Evolutionary conservation across 371 early-diverging fungal genomes (phyloP), one percentile per base, ranked within the genome.

Genomic region (Mucor lusitanicus): DNA sequence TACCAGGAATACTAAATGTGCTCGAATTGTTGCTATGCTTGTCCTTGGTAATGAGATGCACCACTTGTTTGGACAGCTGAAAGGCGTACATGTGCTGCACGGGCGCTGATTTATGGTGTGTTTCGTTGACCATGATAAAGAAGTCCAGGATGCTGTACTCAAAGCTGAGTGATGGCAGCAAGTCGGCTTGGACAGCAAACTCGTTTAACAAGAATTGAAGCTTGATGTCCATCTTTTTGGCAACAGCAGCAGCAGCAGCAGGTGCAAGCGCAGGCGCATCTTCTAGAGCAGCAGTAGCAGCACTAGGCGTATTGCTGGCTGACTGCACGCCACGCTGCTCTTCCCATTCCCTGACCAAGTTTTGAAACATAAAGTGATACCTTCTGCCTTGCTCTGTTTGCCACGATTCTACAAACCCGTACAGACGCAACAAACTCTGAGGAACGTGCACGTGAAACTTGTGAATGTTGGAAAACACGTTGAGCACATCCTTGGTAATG

Each of bases 341-440:
- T 69, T 89, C 91, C 87, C 85, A 87, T 59, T 91, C 92, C 54
- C 84, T 85, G 72, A 91, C 72, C n/a, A 92, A 69, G 21, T 87
- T 87, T 59, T 90, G 89, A 75, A 90, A 86, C 72, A 91, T 76
- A 70, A 91, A 91, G 64, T 90, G 90, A 69, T 91, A 93, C 6
- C 85, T 76, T 54, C 90, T 82, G 32, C 91, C 82, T 70, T 91
- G 88, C 57, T 92, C 92, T n/a, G 89, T 85, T 11, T 89, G 81
- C 92, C 93, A 93, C 48, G 90, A 90, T 64, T 92, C 93, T 19
- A 94, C 75, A 72, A 95, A 94, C 0, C 87, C 77, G 63, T 94
- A 92, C 2, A 95, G 73, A 42, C 88, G 88, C n/a, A 95, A 67
- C 7, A 94, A 69, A 62, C 92, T 92, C 59, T 91, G 86, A 2